These are phyloP conservation scores for Candida railenensis DNA, from an alignment of 805 yeast genomes.

Conservation along the genomic window DNA sequence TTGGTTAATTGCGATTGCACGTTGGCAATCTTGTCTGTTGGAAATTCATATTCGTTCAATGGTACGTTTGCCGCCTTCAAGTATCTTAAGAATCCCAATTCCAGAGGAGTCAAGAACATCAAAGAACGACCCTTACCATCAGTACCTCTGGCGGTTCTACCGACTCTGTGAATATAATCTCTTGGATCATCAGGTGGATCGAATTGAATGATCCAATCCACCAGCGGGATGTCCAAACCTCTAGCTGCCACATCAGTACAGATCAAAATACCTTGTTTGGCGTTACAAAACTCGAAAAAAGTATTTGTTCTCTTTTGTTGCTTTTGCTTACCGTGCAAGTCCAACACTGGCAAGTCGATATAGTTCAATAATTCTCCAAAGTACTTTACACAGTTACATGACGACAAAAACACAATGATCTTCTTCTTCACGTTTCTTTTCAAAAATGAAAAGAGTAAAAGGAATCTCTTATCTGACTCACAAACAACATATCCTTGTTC, in stretches of 20 bases:
- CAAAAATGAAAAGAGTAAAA: conserved; percentile 86
- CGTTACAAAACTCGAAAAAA: conserved; percentile 96
- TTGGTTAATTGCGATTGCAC: conserved; percentile 93
- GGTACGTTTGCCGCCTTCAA: conserved; percentile 97
- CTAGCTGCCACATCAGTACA: conserved; percentile 99
- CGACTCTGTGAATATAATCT: conserved; percentile 98
- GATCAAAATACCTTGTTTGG: conserved; percentile 86
- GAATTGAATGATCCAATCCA: conserved; percentile 98
- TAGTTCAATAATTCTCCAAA: conserved; percentile 93
- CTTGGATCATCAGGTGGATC: conserved; percentile 99
- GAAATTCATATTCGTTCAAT: conserved; percentile 95
- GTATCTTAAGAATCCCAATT: conserved; percentile 91
- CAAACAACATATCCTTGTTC: conserved; percentile 99
- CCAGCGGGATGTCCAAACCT: conserved; percentile 97
- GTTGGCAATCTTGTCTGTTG: conserved; percentile 89
- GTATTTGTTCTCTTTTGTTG: conserved; percentile 99
- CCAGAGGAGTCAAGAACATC: conserved; percentile 93
- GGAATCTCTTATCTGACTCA: conserved; percentile 91
- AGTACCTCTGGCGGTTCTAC: conserved; percentile 96
- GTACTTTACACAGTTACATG: conserved; percentile 96
- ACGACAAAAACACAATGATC: conserved; percentile 89
- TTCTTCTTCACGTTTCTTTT: conserved; percentile 91
- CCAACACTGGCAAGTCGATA: conserved; percentile 95
- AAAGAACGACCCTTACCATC: conserved; percentile 88
- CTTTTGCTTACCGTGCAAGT: conserved; percentile 96